Evolutionary conservation across 2,329 filamentous ascomycete species (phyloP).

Genomic region (Aspergillus sp.): DNA sequence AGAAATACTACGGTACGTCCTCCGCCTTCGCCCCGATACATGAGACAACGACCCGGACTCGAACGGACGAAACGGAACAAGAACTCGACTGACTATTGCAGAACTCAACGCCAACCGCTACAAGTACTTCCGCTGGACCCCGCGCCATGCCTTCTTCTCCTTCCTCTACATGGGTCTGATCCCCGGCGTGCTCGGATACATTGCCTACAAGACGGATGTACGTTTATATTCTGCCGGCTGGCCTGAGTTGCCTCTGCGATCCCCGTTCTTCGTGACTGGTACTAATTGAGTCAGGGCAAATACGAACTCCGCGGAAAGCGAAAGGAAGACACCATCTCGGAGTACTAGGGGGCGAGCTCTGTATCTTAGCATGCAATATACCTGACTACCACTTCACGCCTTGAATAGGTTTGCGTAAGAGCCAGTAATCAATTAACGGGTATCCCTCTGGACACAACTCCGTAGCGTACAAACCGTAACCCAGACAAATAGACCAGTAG

Average conservation of each 20-base stretch:
- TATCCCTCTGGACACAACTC: conserved; percentile 16
- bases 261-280: background rate
- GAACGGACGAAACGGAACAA: background rate
- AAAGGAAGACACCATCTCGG: conserved; percentile 77
- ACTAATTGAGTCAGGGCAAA: conserved; percentile 65
- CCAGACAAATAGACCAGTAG: background rate
- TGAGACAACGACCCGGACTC: background rate
- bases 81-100: conserved; percentile 34
- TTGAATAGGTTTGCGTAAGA: background rate
- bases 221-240: conserved; percentile 45
- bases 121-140: conserved; percentile 95
- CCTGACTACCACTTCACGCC: conserved; percentile 19
- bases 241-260: background rate
- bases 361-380: conserved; percentile 4
- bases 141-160: conserved; percentile 74
- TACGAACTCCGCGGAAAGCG: conserved; percentile 83
- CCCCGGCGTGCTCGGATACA: conserved; percentile 67
- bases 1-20: conserved; percentile 52
- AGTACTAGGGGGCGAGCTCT: conserved; percentile 58
- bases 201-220: conserved; percentile 83
- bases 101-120: conserved; percentile 82
- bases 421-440: conserved; percentile 5
- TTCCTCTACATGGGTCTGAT: conserved; percentile 74
- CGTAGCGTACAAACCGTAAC: background rate
- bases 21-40: conserved; percentile 9